Percentiles rank a stretch among this genome's conserved stretches.
These are phyloP conservation scores for Pulicaria dysenterica DNA, from an alignment of 129 eudicot species.

Conservation along the genomic window DNA sequence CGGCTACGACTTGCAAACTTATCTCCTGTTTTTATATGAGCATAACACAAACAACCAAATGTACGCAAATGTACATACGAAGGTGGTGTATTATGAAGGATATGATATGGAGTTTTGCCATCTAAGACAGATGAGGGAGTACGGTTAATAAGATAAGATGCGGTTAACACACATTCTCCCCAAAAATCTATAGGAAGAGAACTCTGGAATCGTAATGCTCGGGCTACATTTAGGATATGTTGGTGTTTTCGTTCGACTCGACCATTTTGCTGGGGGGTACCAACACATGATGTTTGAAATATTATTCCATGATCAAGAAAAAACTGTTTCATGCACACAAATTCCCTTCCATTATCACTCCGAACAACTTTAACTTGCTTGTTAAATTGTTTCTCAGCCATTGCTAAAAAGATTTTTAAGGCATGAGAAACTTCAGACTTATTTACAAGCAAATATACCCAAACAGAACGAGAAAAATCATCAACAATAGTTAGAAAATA, in stretches of 20 bases:
- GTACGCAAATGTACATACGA: neutral
- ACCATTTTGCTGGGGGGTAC: constrained; percentile 21
- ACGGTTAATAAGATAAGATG: neutral
- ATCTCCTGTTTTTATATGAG: neutral
- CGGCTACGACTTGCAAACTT: neutral
- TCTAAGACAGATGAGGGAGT: neutral
- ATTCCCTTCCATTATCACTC: neutral
- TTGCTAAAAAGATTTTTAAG: neutral
- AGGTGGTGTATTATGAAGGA: neutral
- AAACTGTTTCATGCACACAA: neutral
- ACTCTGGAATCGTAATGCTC: neutral
- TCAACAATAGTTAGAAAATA: constrained; percentile 18
- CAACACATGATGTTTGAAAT: constrained; percentile 5
- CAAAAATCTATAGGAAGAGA: neutral
- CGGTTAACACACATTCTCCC: constrained; percentile 8
- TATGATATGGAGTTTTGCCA: neutral
- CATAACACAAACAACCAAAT: constrained; percentile 16
- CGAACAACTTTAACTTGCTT: neutral
- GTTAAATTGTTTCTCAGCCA: constrained; percentile 11
- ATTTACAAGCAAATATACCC: constrained; percentile 17
- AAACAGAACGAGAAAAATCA: constrained; percentile 21
- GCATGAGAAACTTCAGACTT: neutral
- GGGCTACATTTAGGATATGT: neutral
- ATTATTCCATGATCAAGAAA: neutral
- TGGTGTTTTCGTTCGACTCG: constrained; percentile 3